These are phyloP conservation scores for Azolla pinnata DNA, from an alignment of 75 land plant species.

Conservation along the genomic window DNA sequence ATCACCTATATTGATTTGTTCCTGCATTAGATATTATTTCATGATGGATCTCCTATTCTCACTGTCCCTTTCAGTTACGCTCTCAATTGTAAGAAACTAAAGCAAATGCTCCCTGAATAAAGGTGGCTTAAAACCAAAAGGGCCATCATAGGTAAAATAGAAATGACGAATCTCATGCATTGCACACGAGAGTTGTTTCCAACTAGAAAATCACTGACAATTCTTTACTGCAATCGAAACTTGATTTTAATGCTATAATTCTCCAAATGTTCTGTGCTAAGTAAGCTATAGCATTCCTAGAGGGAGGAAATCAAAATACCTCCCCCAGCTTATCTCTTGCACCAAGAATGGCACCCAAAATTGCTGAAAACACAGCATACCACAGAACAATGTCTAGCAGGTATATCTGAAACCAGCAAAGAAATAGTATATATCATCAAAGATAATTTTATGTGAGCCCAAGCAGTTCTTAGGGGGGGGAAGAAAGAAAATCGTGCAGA, in stretches of 20 bases:
- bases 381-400: constrained; percentile 74
- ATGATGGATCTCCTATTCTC: neutral
- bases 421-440: too few relatives aligned
- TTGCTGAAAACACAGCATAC: constrained; percentile 81
- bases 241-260: neutral
- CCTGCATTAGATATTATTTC: too few relatives aligned
- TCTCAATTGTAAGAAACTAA: too few relatives aligned
- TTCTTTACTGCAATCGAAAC: too few relatives aligned
- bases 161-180: neutral
- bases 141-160: neutral
- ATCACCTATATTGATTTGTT: too few relatives aligned
- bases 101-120: too few relatives aligned
- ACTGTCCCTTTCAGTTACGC: neutral
- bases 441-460: neutral
- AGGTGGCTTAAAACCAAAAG: too few relatives aligned
- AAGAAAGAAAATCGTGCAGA: too few relatives aligned
- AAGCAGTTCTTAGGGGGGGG: neutral
- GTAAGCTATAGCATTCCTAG: neutral
- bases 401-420: constrained; percentile 48
- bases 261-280: neutral
- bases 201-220: neutral
- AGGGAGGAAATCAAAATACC: constrained; percentile 31
- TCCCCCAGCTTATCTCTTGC: constrained; percentile 84
- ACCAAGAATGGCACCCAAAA: constrained; percentile 84
- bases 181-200: neutral